phyloP scores from a whole-genome alignment of 495 filamentous ascomycete genomes.

The Hyaloscypha variabilis region DNA sequence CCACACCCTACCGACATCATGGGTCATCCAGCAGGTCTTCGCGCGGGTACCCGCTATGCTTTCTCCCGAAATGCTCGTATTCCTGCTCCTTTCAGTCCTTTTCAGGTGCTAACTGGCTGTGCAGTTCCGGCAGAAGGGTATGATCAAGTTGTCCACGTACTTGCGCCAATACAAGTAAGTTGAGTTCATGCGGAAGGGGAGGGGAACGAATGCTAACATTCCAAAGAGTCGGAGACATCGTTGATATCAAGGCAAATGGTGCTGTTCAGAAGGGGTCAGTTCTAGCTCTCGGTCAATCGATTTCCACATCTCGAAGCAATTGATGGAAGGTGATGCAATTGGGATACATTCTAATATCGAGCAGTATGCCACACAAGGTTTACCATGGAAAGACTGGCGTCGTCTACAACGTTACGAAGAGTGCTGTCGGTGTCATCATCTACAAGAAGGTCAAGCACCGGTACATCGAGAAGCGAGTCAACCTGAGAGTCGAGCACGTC shows the following conservation, averaged over 20 bases:
- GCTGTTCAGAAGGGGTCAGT: slow-evolving; percentile 96
- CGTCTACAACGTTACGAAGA: slow-evolving; percentile 98
- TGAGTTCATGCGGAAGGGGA: slow-evolving; percentile 15
- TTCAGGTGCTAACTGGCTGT: neutral
- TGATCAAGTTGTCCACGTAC: slow-evolving; percentile 89
- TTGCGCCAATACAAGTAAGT: slow-evolving; percentile 84
- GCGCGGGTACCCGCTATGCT: slow-evolving; percentile 94
- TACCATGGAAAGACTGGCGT: slow-evolving; percentile 99
- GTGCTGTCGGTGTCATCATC: slow-evolving; percentile 93
- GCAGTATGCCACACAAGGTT: slow-evolving; percentile 97
- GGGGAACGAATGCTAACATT: slow-evolving; percentile 32
- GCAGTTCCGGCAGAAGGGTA: slow-evolving; percentile 85
- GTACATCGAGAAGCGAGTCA: slow-evolving; percentile 99
- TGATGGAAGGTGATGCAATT: slow-evolving; percentile 1
- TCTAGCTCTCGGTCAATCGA: neutral
- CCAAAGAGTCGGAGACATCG: slow-evolving; percentile 89
- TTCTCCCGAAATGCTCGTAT: slow-evolving; percentile 67
- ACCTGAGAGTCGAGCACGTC: slow-evolving; percentile 98
- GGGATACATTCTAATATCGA: slow-evolving; percentile 12
- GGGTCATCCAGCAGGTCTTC: slow-evolving; percentile 96
- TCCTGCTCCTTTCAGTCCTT: neutral
- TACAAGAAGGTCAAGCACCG: slow-evolving; percentile 98
- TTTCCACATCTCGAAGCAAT: neutral
- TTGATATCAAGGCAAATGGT: slow-evolving; percentile 95
- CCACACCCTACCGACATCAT: slow-evolving; percentile 46